Evolutionary conservation across 495 filamentous ascomycete species (phyloP).

Genomic region (Aspergillus olivimuriae): DNA sequence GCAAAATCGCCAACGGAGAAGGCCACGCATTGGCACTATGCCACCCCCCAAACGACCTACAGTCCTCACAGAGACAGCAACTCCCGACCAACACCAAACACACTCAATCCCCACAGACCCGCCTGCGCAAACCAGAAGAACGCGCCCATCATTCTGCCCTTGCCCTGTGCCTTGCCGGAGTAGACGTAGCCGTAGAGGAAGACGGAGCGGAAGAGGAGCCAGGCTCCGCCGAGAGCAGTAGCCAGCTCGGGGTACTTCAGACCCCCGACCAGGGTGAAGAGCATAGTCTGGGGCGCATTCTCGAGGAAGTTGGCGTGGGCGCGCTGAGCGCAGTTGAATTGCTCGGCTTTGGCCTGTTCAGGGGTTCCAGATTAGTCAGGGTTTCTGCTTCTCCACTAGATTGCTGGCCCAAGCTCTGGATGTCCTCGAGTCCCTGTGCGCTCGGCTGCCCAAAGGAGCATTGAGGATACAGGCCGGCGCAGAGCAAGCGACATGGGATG

Average conservation of each 20-base stretch:
- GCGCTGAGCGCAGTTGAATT: slow-evolving; percentile 66
- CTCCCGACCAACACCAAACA: slow-evolving; percentile 34
- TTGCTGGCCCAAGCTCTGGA: background rate
- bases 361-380: background rate
- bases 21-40: background rate
- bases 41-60: too few species aligned
- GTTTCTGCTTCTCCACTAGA: background rate
- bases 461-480: too few species aligned
- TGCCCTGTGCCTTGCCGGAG: slow-evolving; percentile 38
- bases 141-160: slow-evolving; percentile 36
- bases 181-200: slow-evolving; percentile 59
- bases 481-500: slow-evolving; percentile 24
- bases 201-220: slow-evolving; percentile 47
- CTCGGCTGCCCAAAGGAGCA: too few species aligned
- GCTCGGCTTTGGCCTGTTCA: slow-evolving; percentile 32
- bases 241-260: slow-evolving; percentile 51
- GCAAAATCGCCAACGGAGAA: too few species aligned
- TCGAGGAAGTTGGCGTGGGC: slow-evolving; percentile 68
- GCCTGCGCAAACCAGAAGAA: slow-evolving; percentile 37
- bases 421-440: background rate
- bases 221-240: slow-evolving; percentile 45
- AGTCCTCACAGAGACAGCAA: slow-evolving; percentile 15
- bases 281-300: slow-evolving; percentile 51
- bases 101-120: slow-evolving; percentile 39
- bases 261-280: slow-evolving; percentile 51